A percentile compares a stretch with the other conserved stretches of the same genome.
Conservation (phyloP, 495 filamentous ascomycete species). For the Stereocaulon alpinum region DNA sequence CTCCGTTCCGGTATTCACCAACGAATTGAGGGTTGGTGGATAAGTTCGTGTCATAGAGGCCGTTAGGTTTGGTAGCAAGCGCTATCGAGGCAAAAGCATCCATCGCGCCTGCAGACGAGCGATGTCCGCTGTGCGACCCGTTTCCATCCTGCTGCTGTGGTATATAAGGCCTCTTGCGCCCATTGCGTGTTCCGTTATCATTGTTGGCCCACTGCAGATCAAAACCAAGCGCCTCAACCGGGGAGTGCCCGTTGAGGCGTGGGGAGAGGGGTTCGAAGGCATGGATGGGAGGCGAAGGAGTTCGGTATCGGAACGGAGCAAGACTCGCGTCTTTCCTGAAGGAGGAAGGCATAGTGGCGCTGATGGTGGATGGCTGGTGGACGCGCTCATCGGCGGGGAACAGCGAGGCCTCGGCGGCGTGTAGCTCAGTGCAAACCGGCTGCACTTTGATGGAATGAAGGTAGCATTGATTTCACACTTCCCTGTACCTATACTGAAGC, state of each 20-base stretch:
- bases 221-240: constrained; percentile 1
- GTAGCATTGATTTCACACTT: constrained; percentile 7
- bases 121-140: background rate
- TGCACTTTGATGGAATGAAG: background rate
- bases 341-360: constrained; percentile 26
- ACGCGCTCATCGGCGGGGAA: constrained; percentile 14
- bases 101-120: constrained; percentile 28
- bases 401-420: background rate
- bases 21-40: constrained; percentile 5
- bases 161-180: constrained; percentile 1
- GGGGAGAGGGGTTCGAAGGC: constrained; percentile 45
- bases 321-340: constrained; percentile 33
- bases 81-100: constrained; percentile 47
- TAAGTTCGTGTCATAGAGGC: constrained; percentile 2
- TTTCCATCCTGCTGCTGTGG: background rate
- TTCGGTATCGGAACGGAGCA: constrained; percentile 42
- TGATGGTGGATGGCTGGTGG: constrained; percentile 7
- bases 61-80: constrained; percentile 37
- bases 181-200: constrained; percentile 4
- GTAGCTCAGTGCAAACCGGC: constrained; percentile 14
- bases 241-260: constrained; percentile 25
- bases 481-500: background rate
- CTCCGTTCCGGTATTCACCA: background rate
- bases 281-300: constrained; percentile 45
- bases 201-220: background rate